Evolutionary conservation across 1,284 basidiomycete species (phyloP), one percentile per base, ranked within the genome.

Genomic region (Moniliella sp.): DNA sequence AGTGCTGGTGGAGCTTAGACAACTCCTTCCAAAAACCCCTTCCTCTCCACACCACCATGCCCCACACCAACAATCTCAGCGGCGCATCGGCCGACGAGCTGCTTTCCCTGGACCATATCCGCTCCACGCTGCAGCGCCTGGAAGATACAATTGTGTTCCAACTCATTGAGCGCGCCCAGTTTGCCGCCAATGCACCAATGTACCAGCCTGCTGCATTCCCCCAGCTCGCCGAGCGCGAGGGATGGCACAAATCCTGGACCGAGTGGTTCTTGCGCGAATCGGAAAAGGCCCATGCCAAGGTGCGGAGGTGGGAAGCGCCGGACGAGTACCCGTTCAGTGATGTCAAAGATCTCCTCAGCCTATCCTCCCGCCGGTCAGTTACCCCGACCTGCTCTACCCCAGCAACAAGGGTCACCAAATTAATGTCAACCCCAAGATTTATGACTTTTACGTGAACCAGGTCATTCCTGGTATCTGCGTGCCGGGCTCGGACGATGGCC

Each of bases 111-210:
- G 76, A 82, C 35, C 69, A 73, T 36, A 94, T 99, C 49, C 70
- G 91, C 37, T 73, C 74, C 12, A 77, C 83, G 33, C 69, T 99
- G 11, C 75, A 72, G 44, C 72, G 91, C 12, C 72, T 97, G 13
- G 91, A 99, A 58, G 91, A 99, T 48, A 97, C 88, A 13, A 97
- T 99, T 65, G 91, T 94, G 58, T 97, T 97, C 86, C 46, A 53
- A 16, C 46, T 59, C 15, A 97, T 99, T 51, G 91, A 99, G 62
- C 74, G 91, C 15, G 86, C 84, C 0, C 88, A 97, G 60, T 97
- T 93, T 53, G 82, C 82, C 0, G 76, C 80, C 60, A 94, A 97
- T 57, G 73, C 76, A n/a, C 70, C 69, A 37, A 88, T 91, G 46
- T 99, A 99, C 65, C 65, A 75, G 35, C 67, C 69, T 2, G 76